Percentiles rank a stretch among this genome's conserved stretches.
Conservation (phyloP, 345 rosid species). For the Limnanthes douglasii region DNA sequence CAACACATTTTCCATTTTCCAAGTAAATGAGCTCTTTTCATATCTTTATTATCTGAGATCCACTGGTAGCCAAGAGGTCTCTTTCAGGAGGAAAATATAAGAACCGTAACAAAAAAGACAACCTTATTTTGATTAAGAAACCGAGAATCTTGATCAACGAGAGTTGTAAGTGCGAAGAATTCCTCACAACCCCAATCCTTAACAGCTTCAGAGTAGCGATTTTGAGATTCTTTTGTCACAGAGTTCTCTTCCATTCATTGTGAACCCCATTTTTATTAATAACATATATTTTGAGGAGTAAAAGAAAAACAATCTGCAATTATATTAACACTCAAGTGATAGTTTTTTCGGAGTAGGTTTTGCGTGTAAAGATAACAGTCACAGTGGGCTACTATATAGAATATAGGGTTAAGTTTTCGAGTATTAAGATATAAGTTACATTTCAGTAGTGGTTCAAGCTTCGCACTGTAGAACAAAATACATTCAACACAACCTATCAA, state of each 20-base stretch:
- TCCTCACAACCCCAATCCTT: constrained; percentile 99
- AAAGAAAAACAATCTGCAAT: too few species aligned
- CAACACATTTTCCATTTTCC: constrained; percentile 98
- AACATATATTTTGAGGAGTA: too few species aligned
- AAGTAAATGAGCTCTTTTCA: constrained; percentile 81
- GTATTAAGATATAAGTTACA: too few species aligned
- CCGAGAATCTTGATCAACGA: constrained; percentile 98
- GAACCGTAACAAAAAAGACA: constrained; percentile 94
- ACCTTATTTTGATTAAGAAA: constrained; percentile 94
- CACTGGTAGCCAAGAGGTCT: constrained; percentile 49
- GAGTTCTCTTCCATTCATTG: constrained; percentile 87
- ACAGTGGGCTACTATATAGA: too few species aligned
- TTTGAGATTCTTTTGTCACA: constrained; percentile 96
- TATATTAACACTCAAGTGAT: too few species aligned
- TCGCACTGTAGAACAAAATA: too few species aligned
- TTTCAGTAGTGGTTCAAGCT: too few species aligned
- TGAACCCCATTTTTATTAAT: too few species aligned
- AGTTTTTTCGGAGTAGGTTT: too few species aligned
- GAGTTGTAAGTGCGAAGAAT: constrained; percentile 46
- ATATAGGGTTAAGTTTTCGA: too few species aligned
- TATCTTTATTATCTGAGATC: constrained; percentile 34
- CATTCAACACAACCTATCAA: too few species aligned
- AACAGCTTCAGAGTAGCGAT: constrained; percentile 97
- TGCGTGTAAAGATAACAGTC: too few species aligned
- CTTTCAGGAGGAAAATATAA: constrained; percentile 91